A percentile compares a stretch with the other conserved stretches of the same genome.
Evolutionary conservation across 2,329 filamentous ascomycete species (phyloP).

Genomic region (Xylariaceae sp.): DNA sequence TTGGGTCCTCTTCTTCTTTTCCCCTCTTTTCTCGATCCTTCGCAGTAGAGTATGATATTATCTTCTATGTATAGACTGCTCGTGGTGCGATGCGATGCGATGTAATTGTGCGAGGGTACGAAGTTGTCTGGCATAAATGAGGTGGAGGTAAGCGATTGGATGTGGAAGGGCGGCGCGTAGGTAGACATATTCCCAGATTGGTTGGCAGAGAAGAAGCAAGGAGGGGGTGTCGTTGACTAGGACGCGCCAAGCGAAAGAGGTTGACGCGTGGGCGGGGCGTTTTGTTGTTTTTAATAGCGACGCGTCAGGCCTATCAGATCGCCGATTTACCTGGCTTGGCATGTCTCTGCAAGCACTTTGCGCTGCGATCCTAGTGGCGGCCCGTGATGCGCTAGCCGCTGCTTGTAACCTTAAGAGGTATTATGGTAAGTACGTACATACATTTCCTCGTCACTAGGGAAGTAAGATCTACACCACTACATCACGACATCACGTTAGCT

Average conservation of each 20-base stretch:
- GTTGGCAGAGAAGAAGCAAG: constrained; percentile 11
- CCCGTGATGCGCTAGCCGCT: too few species aligned
- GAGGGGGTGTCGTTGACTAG: constrained; percentile 9
- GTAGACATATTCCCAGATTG: constrained; percentile 29
- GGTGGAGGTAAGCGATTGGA: constrained; percentile 26
- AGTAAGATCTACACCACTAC: too few species aligned
- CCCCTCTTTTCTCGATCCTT: neutral
- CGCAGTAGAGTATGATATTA: constrained; percentile 6
- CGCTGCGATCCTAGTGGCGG: too few species aligned
- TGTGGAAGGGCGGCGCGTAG: constrained; percentile 25
- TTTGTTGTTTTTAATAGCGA: constrained; percentile 25
- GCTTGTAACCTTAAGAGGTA: too few species aligned
- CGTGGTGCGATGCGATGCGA: constrained; percentile 25
- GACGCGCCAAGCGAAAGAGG: constrained; percentile 16
- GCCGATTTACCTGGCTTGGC: neutral
- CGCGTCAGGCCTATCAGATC: constrained; percentile 27
- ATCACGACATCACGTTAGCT: too few species aligned
- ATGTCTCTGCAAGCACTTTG: constrained; percentile 28
- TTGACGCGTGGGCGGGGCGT: neutral
- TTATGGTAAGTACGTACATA: neutral
- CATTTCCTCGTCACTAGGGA: too few species aligned
- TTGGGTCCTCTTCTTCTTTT: neutral
- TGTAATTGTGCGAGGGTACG: constrained; percentile 26
- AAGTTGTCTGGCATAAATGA: constrained; percentile 25
- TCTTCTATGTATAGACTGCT: constrained; percentile 11